Evolutionary conservation across 345 rosid genomes (phyloP).

Genomic region (Moricandia moricandioides): DNA sequence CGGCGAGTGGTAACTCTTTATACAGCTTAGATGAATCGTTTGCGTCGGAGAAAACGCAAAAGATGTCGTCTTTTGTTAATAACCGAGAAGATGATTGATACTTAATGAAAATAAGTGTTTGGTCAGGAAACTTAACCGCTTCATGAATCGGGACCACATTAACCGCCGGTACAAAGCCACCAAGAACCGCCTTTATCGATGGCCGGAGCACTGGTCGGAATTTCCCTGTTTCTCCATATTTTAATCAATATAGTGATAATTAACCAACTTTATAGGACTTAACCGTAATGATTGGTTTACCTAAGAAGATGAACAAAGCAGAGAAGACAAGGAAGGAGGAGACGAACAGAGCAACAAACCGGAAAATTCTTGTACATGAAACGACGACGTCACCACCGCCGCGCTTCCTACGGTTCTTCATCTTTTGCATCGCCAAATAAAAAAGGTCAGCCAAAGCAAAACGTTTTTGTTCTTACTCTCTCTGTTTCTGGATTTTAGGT

Average conservation of each 20-base stretch:
- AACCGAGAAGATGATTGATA: slow-evolving; percentile 45
- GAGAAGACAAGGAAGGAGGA: slow-evolving; percentile 51
- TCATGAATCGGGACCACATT: slow-evolving; percentile 42
- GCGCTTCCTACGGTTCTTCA: slow-evolving; percentile 51
- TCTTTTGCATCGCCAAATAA: slow-evolving; percentile 13
- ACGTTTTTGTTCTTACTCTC: neutral
- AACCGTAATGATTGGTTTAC: slow-evolving; percentile 17
- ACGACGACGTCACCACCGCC: slow-evolving; percentile 36
- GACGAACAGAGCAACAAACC: slow-evolving; percentile 52
- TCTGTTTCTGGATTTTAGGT: slow-evolving; percentile 3
- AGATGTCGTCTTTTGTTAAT: slow-evolving; percentile 50
- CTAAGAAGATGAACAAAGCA: slow-evolving; percentile 50
- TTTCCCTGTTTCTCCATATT: slow-evolving; percentile 30
- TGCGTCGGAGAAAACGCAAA: slow-evolving; percentile 50
- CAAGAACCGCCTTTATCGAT: slow-evolving; percentile 32
- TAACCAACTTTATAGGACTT: neutral
- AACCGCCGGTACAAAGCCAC: slow-evolving; percentile 28
- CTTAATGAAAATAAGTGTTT: slow-evolving; percentile 56
- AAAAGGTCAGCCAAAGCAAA: neutral
- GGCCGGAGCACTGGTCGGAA: slow-evolving; percentile 34
- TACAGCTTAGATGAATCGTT: slow-evolving; percentile 35
- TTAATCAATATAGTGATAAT: neutral
- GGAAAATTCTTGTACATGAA: slow-evolving; percentile 57
- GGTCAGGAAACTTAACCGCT: slow-evolving; percentile 61
- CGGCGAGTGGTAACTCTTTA: slow-evolving; percentile 38